These are phyloP conservation scores for Starmera quercuum DNA, from an alignment of 805 yeast species.

Conservation along the genomic window DNA sequence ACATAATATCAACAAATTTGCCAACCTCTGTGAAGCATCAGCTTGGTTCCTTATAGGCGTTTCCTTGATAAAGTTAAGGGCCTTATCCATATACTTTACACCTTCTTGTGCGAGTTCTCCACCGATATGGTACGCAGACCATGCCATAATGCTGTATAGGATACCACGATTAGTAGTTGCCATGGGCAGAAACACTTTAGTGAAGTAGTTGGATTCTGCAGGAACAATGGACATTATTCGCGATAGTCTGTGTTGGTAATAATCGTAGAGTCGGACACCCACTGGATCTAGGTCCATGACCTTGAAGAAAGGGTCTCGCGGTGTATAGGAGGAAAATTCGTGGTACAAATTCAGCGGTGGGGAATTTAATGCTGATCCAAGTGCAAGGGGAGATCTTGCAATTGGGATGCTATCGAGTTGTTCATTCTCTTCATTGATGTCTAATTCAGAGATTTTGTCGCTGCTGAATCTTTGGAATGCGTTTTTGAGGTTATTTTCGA, in stretches of 20 bases:
- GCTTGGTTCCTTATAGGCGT: slow-evolving; percentile 20
- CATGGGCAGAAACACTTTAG: slow-evolving; percentile 43
- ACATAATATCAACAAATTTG: slow-evolving; percentile 58
- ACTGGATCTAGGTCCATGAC: slow-evolving; percentile 29
- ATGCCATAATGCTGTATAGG: slow-evolving; percentile 45
- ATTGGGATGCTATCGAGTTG: slow-evolving; percentile 1
- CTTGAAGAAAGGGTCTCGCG: slow-evolving; percentile 14
- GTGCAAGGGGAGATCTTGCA: no score
- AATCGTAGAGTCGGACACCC: slow-evolving; percentile 38
- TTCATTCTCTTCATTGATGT: slow-evolving; percentile 2
- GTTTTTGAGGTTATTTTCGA: slow-evolving; percentile 17
- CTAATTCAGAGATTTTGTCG: slow-evolving; percentile 8
- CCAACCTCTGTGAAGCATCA: slow-evolving; percentile 36
- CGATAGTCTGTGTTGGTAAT: slow-evolving; percentile 42
- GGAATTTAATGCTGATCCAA: no score
- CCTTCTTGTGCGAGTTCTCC: slow-evolving; percentile 36
- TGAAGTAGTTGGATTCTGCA: slow-evolving; percentile 40
- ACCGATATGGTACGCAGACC: slow-evolving; percentile 40
- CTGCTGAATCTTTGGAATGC: slow-evolving; percentile 10
- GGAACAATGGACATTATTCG: slow-evolving; percentile 41
- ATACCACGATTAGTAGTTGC: slow-evolving; percentile 43
- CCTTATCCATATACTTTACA: slow-evolving; percentile 35
- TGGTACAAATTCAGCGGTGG: slow-evolving; percentile 5
- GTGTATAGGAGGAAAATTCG: slow-evolving; percentile 9
- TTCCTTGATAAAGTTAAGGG: slow-evolving; percentile 34